These are phyloP conservation scores for Termitomyces heimii DNA, from an alignment of 768 basidiomycete genomes.

Conservation along the genomic window DNA sequence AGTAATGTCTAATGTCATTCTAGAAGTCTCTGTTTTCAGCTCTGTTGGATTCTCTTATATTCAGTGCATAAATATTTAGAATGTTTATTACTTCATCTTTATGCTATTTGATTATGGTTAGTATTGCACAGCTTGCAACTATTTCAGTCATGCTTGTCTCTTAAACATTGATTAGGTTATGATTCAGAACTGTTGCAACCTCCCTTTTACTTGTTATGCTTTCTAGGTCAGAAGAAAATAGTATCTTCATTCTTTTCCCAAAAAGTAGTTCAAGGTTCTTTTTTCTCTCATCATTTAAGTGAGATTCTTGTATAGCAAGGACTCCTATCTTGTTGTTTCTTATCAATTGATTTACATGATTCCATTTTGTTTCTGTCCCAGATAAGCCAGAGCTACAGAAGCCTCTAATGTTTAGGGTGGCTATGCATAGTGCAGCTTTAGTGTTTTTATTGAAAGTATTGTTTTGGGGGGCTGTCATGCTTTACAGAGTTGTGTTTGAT, in stretches of 20 bases:
- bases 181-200: neutral
- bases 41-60: neutral
- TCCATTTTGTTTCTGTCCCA: neutral
- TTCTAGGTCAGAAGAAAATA: neutral
- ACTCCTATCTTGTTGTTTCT: neutral
- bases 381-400: neutral
- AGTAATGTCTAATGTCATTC: neutral
- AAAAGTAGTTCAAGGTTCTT: too few relatives aligned
- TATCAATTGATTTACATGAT: neutral
- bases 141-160: neutral
- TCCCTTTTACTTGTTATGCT: neutral
- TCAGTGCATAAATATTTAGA: neutral
- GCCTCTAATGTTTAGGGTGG: neutral
- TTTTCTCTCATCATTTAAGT: neutral
- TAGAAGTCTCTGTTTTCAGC: neutral
- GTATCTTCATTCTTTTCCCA: neutral
- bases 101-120: neutral
- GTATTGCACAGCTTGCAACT: neutral
- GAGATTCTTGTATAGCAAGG: neutral
- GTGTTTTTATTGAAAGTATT: neutral
- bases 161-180: neutral
- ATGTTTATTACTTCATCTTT: neutral
- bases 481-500: too few relatives aligned
- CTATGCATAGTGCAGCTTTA: neutral
- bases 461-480: too few relatives aligned